phyloP scores from a whole-genome alignment of 495 filamentous ascomycete species.

The Filosporella fistucella region DNA sequence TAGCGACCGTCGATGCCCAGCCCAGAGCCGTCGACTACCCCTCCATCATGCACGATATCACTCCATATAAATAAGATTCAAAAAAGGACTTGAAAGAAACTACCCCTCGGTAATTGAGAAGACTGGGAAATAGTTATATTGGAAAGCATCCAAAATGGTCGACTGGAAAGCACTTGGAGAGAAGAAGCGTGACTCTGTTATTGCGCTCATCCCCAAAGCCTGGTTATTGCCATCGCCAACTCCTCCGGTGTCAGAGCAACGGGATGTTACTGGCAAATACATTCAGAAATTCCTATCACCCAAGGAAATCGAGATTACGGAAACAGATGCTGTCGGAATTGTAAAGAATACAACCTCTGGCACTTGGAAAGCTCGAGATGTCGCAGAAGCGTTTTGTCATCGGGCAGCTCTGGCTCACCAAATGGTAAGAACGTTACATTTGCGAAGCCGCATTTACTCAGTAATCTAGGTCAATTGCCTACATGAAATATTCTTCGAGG shows the following conservation, averaged over 20 bases:
- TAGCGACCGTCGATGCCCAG: too few relatives aligned
- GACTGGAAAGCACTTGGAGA: slow-evolving; percentile 42
- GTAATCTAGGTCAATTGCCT: slow-evolving; percentile 50
- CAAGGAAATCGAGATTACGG: slow-evolving; percentile 53
- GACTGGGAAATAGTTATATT: too few relatives aligned
- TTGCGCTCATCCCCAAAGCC: slow-evolving; percentile 49
- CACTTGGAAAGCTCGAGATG: slow-evolving; percentile 30
- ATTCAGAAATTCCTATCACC: slow-evolving; percentile 51
- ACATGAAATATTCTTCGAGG: slow-evolving; percentile 61
- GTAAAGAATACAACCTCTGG: slow-evolving; percentile 36
- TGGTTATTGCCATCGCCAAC: slow-evolving; percentile 47
- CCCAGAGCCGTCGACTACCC: too few relatives aligned
- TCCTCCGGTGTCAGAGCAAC: slow-evolving; percentile 44
- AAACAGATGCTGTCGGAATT: slow-evolving; percentile 47
- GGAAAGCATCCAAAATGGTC: slow-evolving; percentile 4
- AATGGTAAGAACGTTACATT: slow-evolving; percentile 27
- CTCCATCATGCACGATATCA: too few relatives aligned
- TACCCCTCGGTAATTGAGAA: too few relatives aligned
- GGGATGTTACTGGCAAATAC: slow-evolving; percentile 58
- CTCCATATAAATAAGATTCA: too few relatives aligned
- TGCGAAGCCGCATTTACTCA: neutral
- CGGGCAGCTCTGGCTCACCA: slow-evolving; percentile 58
- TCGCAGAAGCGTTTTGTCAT: slow-evolving; percentile 39
- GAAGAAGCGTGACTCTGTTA: slow-evolving; percentile 48
- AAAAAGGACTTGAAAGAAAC: too few relatives aligned